These are phyloP conservation scores for Areca catechu DNA, from an alignment of 176 grass and related monocot genomes.

Conservation along the genomic window DNA sequence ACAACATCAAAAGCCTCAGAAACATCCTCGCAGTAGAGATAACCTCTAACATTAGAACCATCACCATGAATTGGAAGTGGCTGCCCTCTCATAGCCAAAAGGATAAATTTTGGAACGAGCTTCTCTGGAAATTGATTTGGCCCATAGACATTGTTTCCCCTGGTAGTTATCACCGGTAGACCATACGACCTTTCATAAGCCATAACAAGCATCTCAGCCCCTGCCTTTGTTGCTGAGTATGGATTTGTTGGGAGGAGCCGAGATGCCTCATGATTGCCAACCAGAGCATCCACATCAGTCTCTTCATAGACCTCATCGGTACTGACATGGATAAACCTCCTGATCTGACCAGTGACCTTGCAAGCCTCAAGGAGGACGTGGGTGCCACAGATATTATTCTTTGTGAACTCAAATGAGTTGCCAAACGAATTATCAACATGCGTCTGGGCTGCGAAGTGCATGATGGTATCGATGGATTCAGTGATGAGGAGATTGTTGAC, in stretches of 20 bases:
- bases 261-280: slow-evolving; percentile 19
- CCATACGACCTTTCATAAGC: slow-evolving; percentile 22
- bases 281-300: slow-evolving; percentile 14
- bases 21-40: slow-evolving; percentile 19
- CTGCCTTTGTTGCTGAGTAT: slow-evolving; percentile 19
- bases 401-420: slow-evolving; percentile 20
- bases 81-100: slow-evolving; percentile 19
- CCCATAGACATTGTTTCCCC: slow-evolving; percentile 18
- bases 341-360: slow-evolving; percentile 18
- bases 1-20: slow-evolving; percentile 17
- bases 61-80: slow-evolving; percentile 16
- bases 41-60: slow-evolving; percentile 18
- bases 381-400: slow-evolving; percentile 21
- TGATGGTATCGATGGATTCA: slow-evolving; percentile 18
- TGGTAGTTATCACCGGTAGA: slow-evolving; percentile 15
- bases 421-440: slow-evolving; percentile 23
- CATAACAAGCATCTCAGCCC: slow-evolving; percentile 23
- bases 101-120: slow-evolving; percentile 16
- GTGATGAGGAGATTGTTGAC: slow-evolving; percentile 18
- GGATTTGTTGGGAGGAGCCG: slow-evolving; percentile 15
- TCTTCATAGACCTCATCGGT: slow-evolving; percentile 21
- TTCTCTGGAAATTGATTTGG: slow-evolving; percentile 23
- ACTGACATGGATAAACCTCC: slow-evolving; percentile 19
- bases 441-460: slow-evolving; percentile 20
- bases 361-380: slow-evolving; percentile 19